Evolutionary conservation across 2,329 filamentous ascomycete genomes (phyloP).

Genomic region (Sordariomycetes sp.): DNA sequence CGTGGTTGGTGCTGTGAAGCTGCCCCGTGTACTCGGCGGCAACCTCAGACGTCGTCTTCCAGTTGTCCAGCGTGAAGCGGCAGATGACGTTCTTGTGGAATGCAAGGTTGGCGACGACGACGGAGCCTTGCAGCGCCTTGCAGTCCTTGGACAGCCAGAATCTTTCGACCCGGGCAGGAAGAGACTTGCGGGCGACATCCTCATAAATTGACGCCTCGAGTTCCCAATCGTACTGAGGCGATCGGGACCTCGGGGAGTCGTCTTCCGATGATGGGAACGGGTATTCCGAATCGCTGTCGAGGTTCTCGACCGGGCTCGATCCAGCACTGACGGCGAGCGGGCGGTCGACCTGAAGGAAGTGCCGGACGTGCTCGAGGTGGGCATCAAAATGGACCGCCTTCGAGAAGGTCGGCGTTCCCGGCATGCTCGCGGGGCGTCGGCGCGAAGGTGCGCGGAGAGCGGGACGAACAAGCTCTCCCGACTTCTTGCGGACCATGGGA

Average conservation of each 20-base stretch:
- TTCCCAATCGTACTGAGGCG: constrained; percentile 68
- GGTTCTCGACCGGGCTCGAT: constrained; percentile 78
- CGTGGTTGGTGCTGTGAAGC: constrained; percentile 56
- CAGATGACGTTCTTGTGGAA: constrained; percentile 86
- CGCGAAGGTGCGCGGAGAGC: constrained; percentile 71
- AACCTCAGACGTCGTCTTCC: constrained; percentile 96
- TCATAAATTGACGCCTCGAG: constrained; percentile 70
- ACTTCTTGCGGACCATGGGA: constrained; percentile 96
- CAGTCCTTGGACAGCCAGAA: constrained; percentile 82
- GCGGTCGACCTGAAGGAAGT: constrained; percentile 87
- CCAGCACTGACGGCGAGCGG: constrained; percentile 93
- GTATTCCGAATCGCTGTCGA: constrained; percentile 81
- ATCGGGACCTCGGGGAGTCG: constrained; percentile 12
- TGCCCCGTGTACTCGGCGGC: constrained; percentile 77
- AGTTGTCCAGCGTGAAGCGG: constrained; percentile 92
- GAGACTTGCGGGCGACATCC: constrained; percentile 43
- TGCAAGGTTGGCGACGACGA: constrained; percentile 76
- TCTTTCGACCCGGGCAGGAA: constrained; percentile 69
- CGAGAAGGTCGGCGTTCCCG: constrained; percentile 86
- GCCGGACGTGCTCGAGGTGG: constrained; percentile 87
- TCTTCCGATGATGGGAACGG: constrained; percentile 44
- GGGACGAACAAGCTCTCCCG: constrained; percentile 87
- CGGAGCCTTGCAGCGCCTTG: constrained; percentile 69
- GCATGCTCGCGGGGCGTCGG: constrained; percentile 87
- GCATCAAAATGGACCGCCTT: constrained; percentile 99